Conservation (phyloP, 805 yeast species). For the Cyberlindnera nakhonratchasimensis region DNA sequence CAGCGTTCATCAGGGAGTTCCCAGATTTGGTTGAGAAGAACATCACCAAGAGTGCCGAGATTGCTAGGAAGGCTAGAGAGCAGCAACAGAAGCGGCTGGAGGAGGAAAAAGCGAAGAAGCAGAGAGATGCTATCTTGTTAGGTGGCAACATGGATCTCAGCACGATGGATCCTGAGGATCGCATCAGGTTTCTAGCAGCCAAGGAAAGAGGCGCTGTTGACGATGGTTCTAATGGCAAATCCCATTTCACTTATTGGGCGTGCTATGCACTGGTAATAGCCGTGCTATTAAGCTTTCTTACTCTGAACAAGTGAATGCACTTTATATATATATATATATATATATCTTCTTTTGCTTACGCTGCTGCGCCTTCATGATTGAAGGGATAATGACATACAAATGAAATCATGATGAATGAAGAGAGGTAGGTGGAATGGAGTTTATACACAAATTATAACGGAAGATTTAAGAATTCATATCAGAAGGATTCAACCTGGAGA, state of each 20-base stretch:
- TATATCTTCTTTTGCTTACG: no score
- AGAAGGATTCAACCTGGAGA: constrained; percentile 41
- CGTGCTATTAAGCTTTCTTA: constrained; percentile 26
- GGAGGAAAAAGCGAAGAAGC: constrained; percentile 17
- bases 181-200: constrained; percentile 44
- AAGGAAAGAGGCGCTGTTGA: constrained; percentile 16
- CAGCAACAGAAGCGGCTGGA: constrained; percentile 11
- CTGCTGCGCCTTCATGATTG: no score
- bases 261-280: constrained; percentile 36
- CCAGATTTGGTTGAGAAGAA: constrained; percentile 56
- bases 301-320: constrained; percentile 14
- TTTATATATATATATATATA: no score
- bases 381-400: background rate
- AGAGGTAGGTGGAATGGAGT: background rate
- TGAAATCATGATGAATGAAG: background rate
- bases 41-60: constrained; percentile 24
- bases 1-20: constrained; percentile 58
- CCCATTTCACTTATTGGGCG: constrained; percentile 15
- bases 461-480: constrained; percentile 2
- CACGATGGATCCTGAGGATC: constrained; percentile 54
- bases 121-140: constrained; percentile 29
- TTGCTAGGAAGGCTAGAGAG: constrained; percentile 15
- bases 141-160: constrained; percentile 32
- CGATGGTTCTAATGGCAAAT: constrained; percentile 3
- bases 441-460: constrained; percentile 29